These are phyloP conservation scores for Nephelium lappaceum DNA, from an alignment of 345 rosid species.

Conservation along the genomic window DNA sequence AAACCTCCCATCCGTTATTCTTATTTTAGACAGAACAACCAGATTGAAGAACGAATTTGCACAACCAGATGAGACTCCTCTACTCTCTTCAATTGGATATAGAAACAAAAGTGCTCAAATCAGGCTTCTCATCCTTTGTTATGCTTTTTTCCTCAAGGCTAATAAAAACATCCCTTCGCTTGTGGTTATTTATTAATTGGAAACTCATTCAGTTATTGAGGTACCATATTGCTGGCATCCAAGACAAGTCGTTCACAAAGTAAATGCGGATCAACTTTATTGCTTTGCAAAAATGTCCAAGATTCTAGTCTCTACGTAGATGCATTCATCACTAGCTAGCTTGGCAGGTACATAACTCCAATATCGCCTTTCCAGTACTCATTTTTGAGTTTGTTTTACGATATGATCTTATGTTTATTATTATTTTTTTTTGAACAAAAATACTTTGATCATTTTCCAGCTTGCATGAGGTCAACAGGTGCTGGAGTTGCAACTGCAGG, in stretches of 20 bases:
- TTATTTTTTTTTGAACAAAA: too few relatives aligned
- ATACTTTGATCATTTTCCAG: background rate
- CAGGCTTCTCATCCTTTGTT: constrained; percentile 33
- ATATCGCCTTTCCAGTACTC: too few relatives aligned
- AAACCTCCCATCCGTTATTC: constrained; percentile 51
- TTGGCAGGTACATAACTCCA: background rate
- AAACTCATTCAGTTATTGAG: constrained; percentile 63
- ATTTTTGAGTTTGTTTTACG: too few relatives aligned
- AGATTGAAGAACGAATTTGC: constrained; percentile 24
- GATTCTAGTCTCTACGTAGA: background rate
- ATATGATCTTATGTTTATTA: background rate
- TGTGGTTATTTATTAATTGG: constrained; percentile 59
- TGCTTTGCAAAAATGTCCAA: background rate
- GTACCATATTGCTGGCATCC: constrained; percentile 60
- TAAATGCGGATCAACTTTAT: constrained; percentile 26
- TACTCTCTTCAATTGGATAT: constrained; percentile 18
- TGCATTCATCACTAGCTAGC: background rate
- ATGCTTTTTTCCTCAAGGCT: constrained; percentile 50
- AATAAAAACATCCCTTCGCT: constrained; percentile 42
- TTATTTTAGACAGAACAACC: constrained; percentile 35
- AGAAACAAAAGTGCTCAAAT: constrained; percentile 26
- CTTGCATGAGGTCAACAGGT: too few relatives aligned
- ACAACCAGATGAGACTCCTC: constrained; percentile 23
- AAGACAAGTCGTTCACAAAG: constrained; percentile 41
- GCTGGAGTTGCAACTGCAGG: too few relatives aligned